Evolutionary conservation across 306 rosid species (phyloP).

Genomic region (Neltuma alba): DNA sequence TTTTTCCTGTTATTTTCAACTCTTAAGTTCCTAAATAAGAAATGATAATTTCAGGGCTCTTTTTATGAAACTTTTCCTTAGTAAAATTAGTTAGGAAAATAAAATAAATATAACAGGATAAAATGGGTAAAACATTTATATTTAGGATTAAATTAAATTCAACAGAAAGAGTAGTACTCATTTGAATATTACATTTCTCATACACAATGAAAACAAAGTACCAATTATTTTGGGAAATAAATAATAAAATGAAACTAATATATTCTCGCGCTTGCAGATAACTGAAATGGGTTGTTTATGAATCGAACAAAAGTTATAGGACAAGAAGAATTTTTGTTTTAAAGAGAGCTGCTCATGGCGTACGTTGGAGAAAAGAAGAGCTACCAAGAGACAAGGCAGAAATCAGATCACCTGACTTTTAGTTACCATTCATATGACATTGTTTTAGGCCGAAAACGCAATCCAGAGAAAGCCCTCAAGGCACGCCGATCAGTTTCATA

Average conservation of each 20-base stretch:
- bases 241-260: background rate
- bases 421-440: background rate
- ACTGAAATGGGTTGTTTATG: background rate
- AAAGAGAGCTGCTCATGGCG: background rate
- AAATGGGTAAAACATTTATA: too few relatives aligned
- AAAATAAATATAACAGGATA: too few relatives aligned
- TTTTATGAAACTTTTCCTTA: too few relatives aligned
- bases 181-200: background rate
- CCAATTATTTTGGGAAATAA: background rate
- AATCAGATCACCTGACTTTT: constrained; percentile 8
- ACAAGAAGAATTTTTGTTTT: background rate
- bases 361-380: constrained; percentile 7
- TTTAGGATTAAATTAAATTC: too few relatives aligned
- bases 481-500: constrained; percentile 10
- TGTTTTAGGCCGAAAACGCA: constrained; percentile 14
- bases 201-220: background rate
- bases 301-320: background rate
- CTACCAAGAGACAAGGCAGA: constrained; percentile 10
- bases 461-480: constrained; percentile 8
- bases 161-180: too few relatives aligned
- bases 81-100: too few relatives aligned
- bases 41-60: too few relatives aligned
- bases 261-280: too few relatives aligned
- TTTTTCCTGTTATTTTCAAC: too few relatives aligned
- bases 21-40: too few relatives aligned